Conservation (phyloP, 2,329 filamentous ascomycete species). For the Phaeosphaeriaceae sp. region DNA sequence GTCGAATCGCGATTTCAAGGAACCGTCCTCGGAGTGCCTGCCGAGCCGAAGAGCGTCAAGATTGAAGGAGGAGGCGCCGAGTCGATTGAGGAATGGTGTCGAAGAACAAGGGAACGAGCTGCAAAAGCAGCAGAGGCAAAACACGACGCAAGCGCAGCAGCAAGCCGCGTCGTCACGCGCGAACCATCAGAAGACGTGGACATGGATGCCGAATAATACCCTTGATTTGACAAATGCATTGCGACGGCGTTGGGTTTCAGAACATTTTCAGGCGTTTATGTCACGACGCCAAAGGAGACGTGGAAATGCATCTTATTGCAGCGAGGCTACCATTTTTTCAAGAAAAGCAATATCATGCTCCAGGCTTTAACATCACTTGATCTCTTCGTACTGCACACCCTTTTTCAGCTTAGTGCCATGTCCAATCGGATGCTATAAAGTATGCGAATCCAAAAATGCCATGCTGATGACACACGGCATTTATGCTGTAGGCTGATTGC, state of each 20-base stretch:
- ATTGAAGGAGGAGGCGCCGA: constrained; percentile 79
- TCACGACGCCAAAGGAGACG: neutral
- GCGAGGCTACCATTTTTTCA: neutral
- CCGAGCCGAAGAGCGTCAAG: constrained; percentile 73
- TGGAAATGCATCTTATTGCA: neutral
- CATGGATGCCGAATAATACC: constrained; percentile 35
- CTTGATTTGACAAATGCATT: constrained; percentile 29
- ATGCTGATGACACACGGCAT: neutral
- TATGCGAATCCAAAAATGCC: neutral
- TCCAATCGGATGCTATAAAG: neutral
- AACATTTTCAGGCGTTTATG: constrained; percentile 20
- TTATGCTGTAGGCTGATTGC: neutral
- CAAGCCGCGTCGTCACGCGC: constrained; percentile 21
- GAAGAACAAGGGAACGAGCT: constrained; percentile 38
- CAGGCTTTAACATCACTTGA: neutral
- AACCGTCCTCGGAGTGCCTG: constrained; percentile 78
- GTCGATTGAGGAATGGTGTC: constrained; percentile 71
- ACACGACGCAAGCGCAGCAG: constrained; percentile 28
- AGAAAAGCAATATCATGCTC: neutral
- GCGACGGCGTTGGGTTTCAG: constrained; percentile 40
- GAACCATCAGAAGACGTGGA: constrained; percentile 30
- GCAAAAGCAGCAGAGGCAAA: constrained; percentile 30
- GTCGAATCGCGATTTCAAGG: constrained; percentile 87
- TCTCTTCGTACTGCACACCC: neutral
- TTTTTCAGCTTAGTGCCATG: neutral